These are phyloP conservation scores for Oidiodendron maius DNA, from an alignment of 495 filamentous ascomycete species.

Conservation along the genomic window DNA sequence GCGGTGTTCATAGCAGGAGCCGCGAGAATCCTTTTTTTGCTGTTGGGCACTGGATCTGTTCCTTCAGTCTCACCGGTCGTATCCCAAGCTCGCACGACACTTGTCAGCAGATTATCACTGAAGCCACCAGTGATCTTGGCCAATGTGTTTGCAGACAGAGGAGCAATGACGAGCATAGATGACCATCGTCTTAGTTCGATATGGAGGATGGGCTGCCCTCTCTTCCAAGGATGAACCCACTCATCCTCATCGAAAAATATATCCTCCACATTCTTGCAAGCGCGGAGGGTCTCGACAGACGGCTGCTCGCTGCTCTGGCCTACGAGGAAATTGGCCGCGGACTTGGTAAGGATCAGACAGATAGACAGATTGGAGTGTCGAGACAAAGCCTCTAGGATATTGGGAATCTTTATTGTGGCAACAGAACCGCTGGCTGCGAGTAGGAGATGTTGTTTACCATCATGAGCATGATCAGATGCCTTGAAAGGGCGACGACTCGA, in stretches of 20 bases:
- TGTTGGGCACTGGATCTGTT: not conserved
- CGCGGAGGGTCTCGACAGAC: conserved; percentile 40
- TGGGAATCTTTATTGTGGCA: conserved; percentile 84
- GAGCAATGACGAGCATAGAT: conserved; percentile 73
- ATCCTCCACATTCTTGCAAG: conserved; percentile 57
- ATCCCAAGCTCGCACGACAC: conserved; percentile 86
- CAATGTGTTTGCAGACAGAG: conserved; percentile 71
- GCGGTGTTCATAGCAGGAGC: conserved; percentile 76
- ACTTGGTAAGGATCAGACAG: conserved; percentile 68
- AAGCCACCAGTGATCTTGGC: conserved; percentile 70
- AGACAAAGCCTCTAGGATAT: conserved; percentile 57
- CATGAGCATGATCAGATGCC: conserved; percentile 30
- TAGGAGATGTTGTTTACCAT: conserved; percentile 71
- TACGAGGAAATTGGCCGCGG: conserved; percentile 63
- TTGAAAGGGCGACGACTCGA: conserved; percentile 1
- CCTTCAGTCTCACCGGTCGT: conserved; percentile 54
- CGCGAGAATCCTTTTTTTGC: conserved; percentile 20
- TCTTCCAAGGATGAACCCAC: conserved; percentile 68
- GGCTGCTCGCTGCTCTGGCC: conserved; percentile 70
- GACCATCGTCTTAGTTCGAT: conserved; percentile 82
- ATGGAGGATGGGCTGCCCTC: conserved; percentile 67
- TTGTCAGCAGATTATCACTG: conserved; percentile 60
- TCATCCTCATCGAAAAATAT: conserved; percentile 77
- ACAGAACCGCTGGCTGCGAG: conserved; percentile 72
- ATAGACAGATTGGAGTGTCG: conserved; percentile 57